Evolutionary conservation across 2,329 filamentous ascomycete species (phyloP).

Genomic region (Ophiostoma himal-ulmi): DNA sequence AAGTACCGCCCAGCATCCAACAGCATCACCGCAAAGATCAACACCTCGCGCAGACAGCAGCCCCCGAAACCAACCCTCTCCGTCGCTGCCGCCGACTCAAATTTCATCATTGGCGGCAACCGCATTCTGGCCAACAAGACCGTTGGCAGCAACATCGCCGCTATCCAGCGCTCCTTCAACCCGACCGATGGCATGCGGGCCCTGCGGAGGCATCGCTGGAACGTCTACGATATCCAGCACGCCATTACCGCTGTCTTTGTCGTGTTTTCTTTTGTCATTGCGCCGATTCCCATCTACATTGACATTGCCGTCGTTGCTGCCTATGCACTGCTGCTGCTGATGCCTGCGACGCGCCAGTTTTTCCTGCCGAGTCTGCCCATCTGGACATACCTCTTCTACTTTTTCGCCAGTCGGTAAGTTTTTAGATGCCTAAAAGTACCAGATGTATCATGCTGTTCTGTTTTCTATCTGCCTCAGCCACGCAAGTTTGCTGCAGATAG

Average conservation of each 20-base stretch:
- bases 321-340: conserved; percentile 63
- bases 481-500: not conserved
- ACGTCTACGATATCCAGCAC: conserved; percentile 79
- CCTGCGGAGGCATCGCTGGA: conserved; percentile 74
- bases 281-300: conserved; percentile 70
- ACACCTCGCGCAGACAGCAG: conserved; percentile 13
- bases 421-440: not conserved
- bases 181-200: conserved; percentile 70
- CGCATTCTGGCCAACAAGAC: conserved; percentile 19
- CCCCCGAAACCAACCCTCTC: conserved; percentile 23
- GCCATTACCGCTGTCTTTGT: conserved; percentile 64
- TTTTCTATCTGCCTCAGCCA: not conserved
- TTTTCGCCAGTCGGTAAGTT: conserved; percentile 84
- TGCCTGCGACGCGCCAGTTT: conserved; percentile 85
- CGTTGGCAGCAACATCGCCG: conserved; percentile 56
- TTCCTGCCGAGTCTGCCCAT: conserved; percentile 82
- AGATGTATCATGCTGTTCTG: not conserved
- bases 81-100: conserved; percentile 25
- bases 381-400: conserved; percentile 81
- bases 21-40: conserved; percentile 13
- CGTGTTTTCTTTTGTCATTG: conserved; percentile 78
- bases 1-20: conserved; percentile 29
- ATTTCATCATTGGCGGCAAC: conserved; percentile 20
- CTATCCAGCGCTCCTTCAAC: conserved; percentile 75
- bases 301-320: conserved; percentile 68